Percentiles rank a stretch among this genome's conserved stretches.
These are phyloP conservation scores for Euphorbia corollata DNA, from an alignment of 441 rosid species.

Conservation along the genomic window DNA sequence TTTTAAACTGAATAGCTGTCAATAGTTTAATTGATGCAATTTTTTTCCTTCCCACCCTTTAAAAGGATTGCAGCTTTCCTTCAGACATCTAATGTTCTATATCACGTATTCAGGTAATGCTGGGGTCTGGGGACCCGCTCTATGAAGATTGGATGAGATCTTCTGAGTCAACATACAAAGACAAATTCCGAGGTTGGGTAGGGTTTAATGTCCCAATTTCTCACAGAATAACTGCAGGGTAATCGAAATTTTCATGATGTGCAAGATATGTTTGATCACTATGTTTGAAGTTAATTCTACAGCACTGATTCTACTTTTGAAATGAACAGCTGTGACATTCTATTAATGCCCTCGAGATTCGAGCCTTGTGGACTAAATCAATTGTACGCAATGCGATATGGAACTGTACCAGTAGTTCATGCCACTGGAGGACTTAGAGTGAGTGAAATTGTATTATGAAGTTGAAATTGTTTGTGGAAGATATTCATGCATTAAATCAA, in stretches of 20 bases:
- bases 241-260: constrained; percentile 21
- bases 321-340: constrained; percentile 75
- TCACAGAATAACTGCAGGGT: constrained; percentile 94
- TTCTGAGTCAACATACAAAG: constrained; percentile 52
- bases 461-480: not conserved
- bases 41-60: constrained; percentile 2
- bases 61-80: not conserved
- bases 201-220: constrained; percentile 87
- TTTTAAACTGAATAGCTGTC: not conserved
- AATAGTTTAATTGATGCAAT: not conserved
- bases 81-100: constrained; percentile 18
- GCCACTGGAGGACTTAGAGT: constrained; percentile 91
- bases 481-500: constrained; percentile 10
- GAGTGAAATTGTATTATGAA: constrained; percentile 29
- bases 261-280: constrained; percentile 4
- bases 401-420: constrained; percentile 84
- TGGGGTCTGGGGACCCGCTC: constrained; percentile 74
- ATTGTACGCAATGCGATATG: constrained; percentile 91
- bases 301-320: constrained; percentile 18
- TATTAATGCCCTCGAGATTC: constrained; percentile 94
- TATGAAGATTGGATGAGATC: constrained; percentile 85
- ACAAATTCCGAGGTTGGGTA: constrained; percentile 94
- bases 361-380: constrained; percentile 97
- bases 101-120: constrained; percentile 60
- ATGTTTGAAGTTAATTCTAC: constrained; percentile 10